These are phyloP conservation scores for Thalassiosira gravida DNA, from an alignment of 352 stramenopile genomes.

Conservation along the genomic window DNA sequence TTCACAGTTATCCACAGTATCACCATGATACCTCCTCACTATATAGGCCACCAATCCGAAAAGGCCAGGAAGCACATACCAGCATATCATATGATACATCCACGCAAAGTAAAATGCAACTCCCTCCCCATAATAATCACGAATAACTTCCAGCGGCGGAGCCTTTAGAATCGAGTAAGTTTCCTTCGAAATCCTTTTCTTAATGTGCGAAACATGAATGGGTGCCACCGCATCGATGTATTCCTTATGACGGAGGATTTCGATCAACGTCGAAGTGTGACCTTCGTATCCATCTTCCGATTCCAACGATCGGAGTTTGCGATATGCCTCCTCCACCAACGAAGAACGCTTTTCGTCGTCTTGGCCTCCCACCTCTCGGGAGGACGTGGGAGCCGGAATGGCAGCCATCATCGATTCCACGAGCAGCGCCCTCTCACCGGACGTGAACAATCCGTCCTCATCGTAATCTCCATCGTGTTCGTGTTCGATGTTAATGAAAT, in stretches of 20 bases:
- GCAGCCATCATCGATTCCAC: conserved; percentile 43
- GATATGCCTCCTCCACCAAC: not conserved
- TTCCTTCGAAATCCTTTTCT: conserved; percentile 42
- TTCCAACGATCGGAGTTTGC: too few relatives aligned
- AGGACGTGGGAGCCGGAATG: conserved; percentile 28
- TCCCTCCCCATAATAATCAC: conserved; percentile 70
- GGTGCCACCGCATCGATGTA: conserved; percentile 66
- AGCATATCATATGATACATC: conserved; percentile 78
- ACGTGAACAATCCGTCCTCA: conserved; percentile 52
- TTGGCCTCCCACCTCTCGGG: conserved; percentile 10
- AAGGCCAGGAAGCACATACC: conserved; percentile 60
- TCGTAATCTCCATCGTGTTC: conserved; percentile 40
- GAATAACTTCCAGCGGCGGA: conserved; percentile 59
- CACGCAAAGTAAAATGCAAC: conserved; percentile 86
- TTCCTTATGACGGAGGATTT: conserved; percentile 59
- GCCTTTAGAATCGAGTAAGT: conserved; percentile 14
- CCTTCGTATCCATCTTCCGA: not conserved
- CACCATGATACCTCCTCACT: conserved; percentile 50
- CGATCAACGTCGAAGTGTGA: conserved; percentile 19
- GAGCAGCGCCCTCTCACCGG: conserved; percentile 45
- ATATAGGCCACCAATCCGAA: conserved; percentile 56
- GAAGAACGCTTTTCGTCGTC: conserved; percentile 14
- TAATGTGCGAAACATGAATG: conserved; percentile 45
- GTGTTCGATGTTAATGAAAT: conserved; percentile 56
- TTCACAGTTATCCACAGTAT: too few relatives aligned